Evolutionary conservation across 768 basidiomycete species (phyloP), one percentile per base, ranked within the genome.

Genomic region (Mycena sanguinolenta): DNA sequence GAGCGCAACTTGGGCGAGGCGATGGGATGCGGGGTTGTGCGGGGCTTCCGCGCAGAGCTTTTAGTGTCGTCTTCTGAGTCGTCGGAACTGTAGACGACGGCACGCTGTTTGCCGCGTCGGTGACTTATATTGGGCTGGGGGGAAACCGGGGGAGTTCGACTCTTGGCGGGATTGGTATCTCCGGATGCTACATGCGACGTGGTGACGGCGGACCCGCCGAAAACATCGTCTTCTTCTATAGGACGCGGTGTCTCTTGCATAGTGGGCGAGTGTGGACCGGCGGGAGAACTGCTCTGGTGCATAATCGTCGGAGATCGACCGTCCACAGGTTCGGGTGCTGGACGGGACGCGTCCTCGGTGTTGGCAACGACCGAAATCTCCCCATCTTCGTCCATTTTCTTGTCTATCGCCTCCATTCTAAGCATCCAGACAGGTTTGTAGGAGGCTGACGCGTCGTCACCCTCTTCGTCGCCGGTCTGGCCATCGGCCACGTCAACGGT

Each of bases 1-100:
- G 46, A 38, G 16, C 68, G 72, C 17, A 67, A 63, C 58, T 73
- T 73, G 6, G 72, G 70, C 61, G 65, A 39, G 38, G 60, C 58
- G 57, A 71, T 71, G 38, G 70, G 65, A 67, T 71, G 65, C 3
- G 49, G 55, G 27, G 23, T 23, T 23, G 23, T 23, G 27, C 27
- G 63, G 14, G 64, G 36, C 16, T 21, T 63, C 23, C 19, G 71
- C 12, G 23, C 46, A 49, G 63, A 52, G 25, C 38, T n/a, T 54
- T 52, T 70, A 4, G 59, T 64, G 50, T 61, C 66, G 52, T 58
- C 50, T 7, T 60, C 69, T 16, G 68, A 67, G 36, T 73, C 68
- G 19, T 70, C 72, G 30, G 69, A 70, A 30, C 13, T 52, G 23
- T 16, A 23, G 16, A 67, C 44, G 19, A 65, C 23, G 21, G 28